These are phyloP conservation scores for Adansonia rubrostipa DNA, from an alignment of 441 rosid species.

Conservation along the genomic window DNA sequence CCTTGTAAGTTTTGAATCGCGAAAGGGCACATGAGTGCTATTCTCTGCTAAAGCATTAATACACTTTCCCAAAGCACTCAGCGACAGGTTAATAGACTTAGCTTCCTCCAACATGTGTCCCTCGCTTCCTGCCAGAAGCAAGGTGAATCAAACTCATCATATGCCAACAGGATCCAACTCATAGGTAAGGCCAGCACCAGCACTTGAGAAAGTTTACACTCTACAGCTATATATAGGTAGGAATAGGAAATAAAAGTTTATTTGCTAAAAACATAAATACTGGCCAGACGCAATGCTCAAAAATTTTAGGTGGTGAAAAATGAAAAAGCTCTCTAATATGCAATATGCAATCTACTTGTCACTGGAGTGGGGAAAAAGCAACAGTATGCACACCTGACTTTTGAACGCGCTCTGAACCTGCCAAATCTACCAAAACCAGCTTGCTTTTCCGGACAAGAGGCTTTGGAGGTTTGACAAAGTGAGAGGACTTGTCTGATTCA, in stretches of 20 bases:
- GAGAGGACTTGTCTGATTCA: conserved; percentile 63
- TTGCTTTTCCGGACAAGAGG: conserved; percentile 93
- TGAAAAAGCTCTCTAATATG: conserved; percentile 5
- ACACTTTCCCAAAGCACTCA: conserved; percentile 98
- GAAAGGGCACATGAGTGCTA: conserved; percentile 92
- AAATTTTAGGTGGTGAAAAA: not conserved
- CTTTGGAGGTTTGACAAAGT: conserved; percentile 69
- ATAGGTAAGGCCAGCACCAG: not conserved
- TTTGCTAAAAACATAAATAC: not conserved
- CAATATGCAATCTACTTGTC: not conserved
- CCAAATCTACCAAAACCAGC: conserved; percentile 92
- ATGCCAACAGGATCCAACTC: conserved; percentile 1
- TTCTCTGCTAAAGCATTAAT: conserved; percentile 98
- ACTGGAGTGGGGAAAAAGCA: not conserved
- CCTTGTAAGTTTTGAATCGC: conserved; percentile 98
- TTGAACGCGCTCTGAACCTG: conserved; percentile 97
- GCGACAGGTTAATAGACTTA: conserved; percentile 94
- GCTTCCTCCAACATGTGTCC: conserved; percentile 99
- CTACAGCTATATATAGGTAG: not conserved
- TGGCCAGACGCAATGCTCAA: conserved; percentile 1
- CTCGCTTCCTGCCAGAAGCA: conserved; percentile 83
- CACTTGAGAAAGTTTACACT: not conserved
- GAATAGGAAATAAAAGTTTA: conserved; percentile 2
- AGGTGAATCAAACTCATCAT: conserved; percentile 25
- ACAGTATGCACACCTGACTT: conserved; percentile 85